Evolutionary conservation across 257 asterid genomes (phyloP), one percentile per base, ranked within the genome.

Genomic region (Avicennia marina): DNA sequence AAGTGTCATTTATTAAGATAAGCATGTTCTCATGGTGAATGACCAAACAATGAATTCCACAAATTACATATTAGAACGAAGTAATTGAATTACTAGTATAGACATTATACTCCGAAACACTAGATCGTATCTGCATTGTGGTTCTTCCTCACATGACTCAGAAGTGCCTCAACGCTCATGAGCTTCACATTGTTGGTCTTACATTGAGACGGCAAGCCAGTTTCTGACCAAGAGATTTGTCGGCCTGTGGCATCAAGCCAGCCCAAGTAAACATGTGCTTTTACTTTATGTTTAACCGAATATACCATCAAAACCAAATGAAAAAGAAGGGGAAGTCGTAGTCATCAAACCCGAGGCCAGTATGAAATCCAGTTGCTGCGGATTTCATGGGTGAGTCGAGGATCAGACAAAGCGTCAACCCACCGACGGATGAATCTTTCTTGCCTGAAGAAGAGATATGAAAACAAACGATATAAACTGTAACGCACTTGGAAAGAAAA

Each of bases 111-210:
- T n/a, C n/a, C n/a, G n/a, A n/a, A n/a, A n/a, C 46, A 56, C 53
- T 27, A 27, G 24, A 36, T 60, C 38, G 39, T 16, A 51, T 27
- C 34, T 10, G 41, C 38, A 43, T 25, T 24, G 45, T 19, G 18
- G 1, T 4, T 29, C 45, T 29, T 48, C 49, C 60, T 56, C 49
- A 22, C 32, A 33, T 24, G 42, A 36, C 33, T 32, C 41, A 11
- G 36, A 56, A 40, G 25, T 26, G 15, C 16, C 36, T 11, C 13
- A 19, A 53, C 11, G 26, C 29, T 18, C 43, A 9, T 64, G 62
- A 32, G 20, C 67, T 79, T 84, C 89, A 84, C 94, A 84, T 81
- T 47, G 78, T 66, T 20, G 88, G 95, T 80, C 77, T 71, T 15
- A 79, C 64, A 1, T 73, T 85, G 57, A 82, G 79, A 49, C 80